Evolutionary conservation across 495 filamentous ascomycete species (phyloP).

Genomic region (Penicillium cataractarum): DNA sequence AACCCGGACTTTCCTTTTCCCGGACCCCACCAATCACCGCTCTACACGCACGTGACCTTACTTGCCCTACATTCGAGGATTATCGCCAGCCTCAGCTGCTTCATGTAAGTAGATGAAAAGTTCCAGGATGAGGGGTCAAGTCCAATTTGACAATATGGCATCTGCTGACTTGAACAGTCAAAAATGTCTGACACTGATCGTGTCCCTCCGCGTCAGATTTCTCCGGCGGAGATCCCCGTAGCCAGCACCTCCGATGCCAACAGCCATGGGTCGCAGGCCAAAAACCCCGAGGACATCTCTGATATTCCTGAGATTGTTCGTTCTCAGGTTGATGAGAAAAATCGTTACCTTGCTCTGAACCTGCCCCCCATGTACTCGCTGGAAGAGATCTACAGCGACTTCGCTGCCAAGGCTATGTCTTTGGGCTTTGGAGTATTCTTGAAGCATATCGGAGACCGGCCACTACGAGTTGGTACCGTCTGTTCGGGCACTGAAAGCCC

Average conservation of each 20-base stretch:
- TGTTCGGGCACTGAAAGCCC: constrained; percentile 86
- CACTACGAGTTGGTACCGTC: constrained; percentile 70
- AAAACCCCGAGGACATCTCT: not conserved
- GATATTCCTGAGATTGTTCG: constrained; percentile 21
- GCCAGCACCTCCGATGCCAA: not conserved
- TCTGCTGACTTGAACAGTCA: not conserved
- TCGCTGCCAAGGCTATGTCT: constrained; percentile 44
- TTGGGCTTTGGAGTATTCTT: constrained; percentile 42
- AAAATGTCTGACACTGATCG: not conserved
- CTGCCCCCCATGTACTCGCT: constrained; percentile 52
- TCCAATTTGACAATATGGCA: not conserved
- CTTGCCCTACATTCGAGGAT: not conserved
- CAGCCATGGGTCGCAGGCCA: not conserved
- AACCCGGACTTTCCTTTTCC: not conserved
- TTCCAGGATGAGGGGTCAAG: not conserved
- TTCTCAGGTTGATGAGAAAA: not conserved
- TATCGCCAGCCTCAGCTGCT: not conserved
- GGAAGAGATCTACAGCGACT: constrained; percentile 52
- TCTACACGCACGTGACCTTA: not conserved
- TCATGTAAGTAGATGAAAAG: not conserved
- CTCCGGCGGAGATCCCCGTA: not conserved
- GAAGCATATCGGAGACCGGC: constrained; percentile 38
- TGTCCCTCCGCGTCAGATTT: not conserved
- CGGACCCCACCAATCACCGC: not conserved
- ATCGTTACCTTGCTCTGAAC: constrained; percentile 28